These are phyloP conservation scores for Psidium friedrichsthalianum DNA, from an alignment of 345 rosid species.

Conservation along the genomic window DNA sequence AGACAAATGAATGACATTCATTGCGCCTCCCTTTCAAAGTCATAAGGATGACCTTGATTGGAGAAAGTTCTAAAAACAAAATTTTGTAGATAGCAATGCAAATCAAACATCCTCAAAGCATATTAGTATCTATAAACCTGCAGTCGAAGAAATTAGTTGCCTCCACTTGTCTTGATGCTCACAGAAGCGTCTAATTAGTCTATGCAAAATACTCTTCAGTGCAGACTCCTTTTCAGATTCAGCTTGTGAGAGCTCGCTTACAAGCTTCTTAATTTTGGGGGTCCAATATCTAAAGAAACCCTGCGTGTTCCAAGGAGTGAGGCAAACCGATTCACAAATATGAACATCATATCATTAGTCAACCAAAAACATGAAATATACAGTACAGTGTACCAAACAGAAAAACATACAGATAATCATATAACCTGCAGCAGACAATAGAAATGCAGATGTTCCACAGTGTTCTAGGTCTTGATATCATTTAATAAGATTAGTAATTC, in stretches of 20 bases:
- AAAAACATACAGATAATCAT: not conserved
- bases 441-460: not conserved
- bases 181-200: constrained; percentile 63
- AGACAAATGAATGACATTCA: not conserved
- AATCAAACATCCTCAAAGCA: not conserved
- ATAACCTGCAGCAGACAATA: not conserved
- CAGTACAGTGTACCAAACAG: not conserved
- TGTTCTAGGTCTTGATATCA: not conserved
- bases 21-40: not conserved
- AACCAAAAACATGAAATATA: not conserved
- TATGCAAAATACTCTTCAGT: constrained; percentile 68
- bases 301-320: constrained; percentile 24
- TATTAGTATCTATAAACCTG: constrained; percentile 36
- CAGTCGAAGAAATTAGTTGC: constrained; percentile 57
- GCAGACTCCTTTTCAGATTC: constrained; percentile 72
- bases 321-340: not conserved
- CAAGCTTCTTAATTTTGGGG: constrained; percentile 59
- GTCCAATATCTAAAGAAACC: constrained; percentile 89
- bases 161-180: constrained; percentile 78
- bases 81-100: not conserved
- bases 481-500: not conserved
- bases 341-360: not conserved
- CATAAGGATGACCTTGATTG: not conserved
- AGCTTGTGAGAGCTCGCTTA: constrained; percentile 66
- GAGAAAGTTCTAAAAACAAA: not conserved